Evolutionary conservation across 2,329 filamentous ascomycete genomes (phyloP).

Genomic region (Colletotrichum ledebouriae): DNA sequence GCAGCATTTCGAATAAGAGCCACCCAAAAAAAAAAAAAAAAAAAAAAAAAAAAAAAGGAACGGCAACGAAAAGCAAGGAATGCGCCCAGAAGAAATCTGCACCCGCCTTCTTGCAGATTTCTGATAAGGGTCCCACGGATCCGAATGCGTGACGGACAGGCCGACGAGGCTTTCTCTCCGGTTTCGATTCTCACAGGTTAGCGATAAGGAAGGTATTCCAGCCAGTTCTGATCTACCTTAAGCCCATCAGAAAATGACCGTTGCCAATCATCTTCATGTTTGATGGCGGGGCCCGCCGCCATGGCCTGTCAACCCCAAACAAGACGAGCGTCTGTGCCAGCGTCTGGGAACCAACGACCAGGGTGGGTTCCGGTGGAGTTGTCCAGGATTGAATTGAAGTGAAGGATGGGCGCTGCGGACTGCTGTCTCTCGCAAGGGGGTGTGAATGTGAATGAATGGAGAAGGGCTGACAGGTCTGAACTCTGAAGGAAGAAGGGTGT

Average conservation of each 20-base stretch:
- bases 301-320: constrained; percentile 41
- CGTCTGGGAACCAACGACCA: constrained; percentile 38
- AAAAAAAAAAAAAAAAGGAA: not conserved
- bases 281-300: constrained; percentile 26
- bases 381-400: constrained; percentile 8
- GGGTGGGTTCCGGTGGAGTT: not conserved
- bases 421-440: constrained; percentile 16
- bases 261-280: constrained; percentile 35
- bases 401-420: too few relatives aligned
- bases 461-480: not conserved
- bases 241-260: too few relatives aligned
- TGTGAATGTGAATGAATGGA: not conserved
- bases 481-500: not conserved
- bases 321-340: constrained; percentile 35
- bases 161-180: not conserved
- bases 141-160: not conserved
- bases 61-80: too few relatives aligned
- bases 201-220: constrained; percentile 29
- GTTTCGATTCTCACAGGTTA: constrained; percentile 14
- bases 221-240: too few relatives aligned
- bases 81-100: constrained; percentile 24
- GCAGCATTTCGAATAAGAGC: not conserved
- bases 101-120: constrained; percentile 38
- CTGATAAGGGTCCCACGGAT: constrained; percentile 32
- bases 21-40: too few relatives aligned